Evolutionary conservation across 495 filamentous ascomycete genomes (phyloP).

Genomic region (Rhypophila decipiens): DNA sequence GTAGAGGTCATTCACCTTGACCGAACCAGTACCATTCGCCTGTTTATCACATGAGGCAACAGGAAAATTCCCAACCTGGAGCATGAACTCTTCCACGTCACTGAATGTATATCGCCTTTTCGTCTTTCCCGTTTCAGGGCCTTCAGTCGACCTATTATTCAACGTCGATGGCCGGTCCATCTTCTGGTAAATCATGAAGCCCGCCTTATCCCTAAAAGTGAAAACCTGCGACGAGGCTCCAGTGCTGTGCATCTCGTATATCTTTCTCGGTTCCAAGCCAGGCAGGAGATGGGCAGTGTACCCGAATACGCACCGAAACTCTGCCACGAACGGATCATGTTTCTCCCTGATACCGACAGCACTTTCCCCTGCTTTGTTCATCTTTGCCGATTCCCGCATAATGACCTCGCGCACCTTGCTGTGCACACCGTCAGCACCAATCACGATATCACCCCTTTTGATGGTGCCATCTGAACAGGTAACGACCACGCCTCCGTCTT

Average conservation of each 20-base stretch:
- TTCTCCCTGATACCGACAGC: slow-evolving; percentile 8
- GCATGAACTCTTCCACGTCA: slow-evolving; percentile 22
- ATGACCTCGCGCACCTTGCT: slow-evolving; percentile 33
- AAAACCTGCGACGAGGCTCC: slow-evolving; percentile 22
- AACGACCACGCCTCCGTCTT: slow-evolving; percentile 18
- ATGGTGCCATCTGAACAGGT: slow-evolving; percentile 35
- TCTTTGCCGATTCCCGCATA: slow-evolving; percentile 1
- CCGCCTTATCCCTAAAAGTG: slow-evolving; percentile 18
- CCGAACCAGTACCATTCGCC: no score
- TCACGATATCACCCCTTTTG: slow-evolving; percentile 40
- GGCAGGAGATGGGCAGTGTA: slow-evolving; percentile 15
- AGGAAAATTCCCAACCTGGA: slow-evolving; percentile 22
- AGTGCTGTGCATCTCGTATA: slow-evolving; percentile 14
- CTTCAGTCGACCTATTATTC: no score
- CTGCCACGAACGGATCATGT: slow-evolving; percentile 14
- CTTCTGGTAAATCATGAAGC: slow-evolving; percentile 31
- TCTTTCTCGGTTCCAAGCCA: neutral
- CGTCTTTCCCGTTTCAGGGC: no score
- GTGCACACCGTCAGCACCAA: slow-evolving; percentile 50
- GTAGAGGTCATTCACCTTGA: slow-evolving; percentile 28
- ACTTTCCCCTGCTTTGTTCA: neutral
- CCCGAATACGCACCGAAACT: slow-evolving; percentile 33
- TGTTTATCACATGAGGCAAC: slow-evolving; percentile 16
- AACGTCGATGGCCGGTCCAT: slow-evolving; percentile 24
- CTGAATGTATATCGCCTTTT: slow-evolving; percentile 22